Evolutionary conservation across 495 filamentous ascomycete species (phyloP), one percentile per base, ranked within the genome.

Genomic region (Chaetomium cochliodes): DNA sequence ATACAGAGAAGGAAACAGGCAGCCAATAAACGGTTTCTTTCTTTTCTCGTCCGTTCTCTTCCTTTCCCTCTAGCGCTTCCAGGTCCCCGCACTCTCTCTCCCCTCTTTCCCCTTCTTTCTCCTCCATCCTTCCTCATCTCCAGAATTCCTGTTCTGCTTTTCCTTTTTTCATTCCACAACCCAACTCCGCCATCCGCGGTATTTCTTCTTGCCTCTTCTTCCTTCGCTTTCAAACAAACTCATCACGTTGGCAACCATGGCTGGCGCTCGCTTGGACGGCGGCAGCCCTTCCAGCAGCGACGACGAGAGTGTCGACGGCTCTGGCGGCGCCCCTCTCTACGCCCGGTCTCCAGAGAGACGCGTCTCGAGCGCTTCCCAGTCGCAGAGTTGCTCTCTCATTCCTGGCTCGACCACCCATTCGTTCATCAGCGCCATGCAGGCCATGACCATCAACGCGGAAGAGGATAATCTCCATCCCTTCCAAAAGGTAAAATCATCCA

Each of bases 301-400:
- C 15, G 60, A 54, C 37, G 47, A 26, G 25, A 53, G 25, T 46
- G 49, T 7, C 33, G 23, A 2, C 37, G 25, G 42, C 41, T 49
- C 39, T 16, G 61, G 61, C 41, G 61, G 61, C 26, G 61, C 61
- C 13, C 61, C 61, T 57, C 61, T 63, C 12, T 57, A 42, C 39
- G 39, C 26, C 5, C 20, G 18, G 52, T 49, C 61, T 11, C 42
- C 61, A 2, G 52, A 37, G 52, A 47, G 18, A 11, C 39, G 25
- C 18, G 28, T 2, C 41, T 57, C 42, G 52, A n/a, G 18, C n/a
- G 30, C 41, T 20, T 51, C 22, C 11, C 57, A 60, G 44, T 5
- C 41, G 1, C 23, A 63, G 22, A 30, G 18, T 39, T n/a, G 44
- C 23, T 6, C 42, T 51, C 2, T 44, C 11, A 20, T 58, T 2